Evolutionary conservation across 202 grass and related monocot species (phyloP), one percentile per base, ranked within the genome.

Genomic region (Dendrocalamus latiflorus): DNA sequence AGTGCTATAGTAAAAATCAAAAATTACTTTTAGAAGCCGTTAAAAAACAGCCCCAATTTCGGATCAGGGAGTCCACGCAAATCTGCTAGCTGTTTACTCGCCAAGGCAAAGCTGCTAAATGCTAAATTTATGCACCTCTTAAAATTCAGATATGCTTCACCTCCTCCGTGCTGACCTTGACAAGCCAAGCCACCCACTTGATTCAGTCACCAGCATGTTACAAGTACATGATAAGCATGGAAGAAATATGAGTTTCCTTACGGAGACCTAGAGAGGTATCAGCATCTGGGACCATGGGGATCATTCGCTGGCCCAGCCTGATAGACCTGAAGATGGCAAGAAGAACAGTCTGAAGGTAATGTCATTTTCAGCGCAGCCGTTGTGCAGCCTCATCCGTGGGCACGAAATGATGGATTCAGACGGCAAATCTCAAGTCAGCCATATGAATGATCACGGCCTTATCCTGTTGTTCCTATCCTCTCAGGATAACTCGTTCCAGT

Each of bases 301-400:
- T 69, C 33, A 25, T 36, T n/a, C 41, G 42, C 49, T 61, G 53
- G 13, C 38, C 74, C 74, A 22, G 28, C 49, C n/a, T 42, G 59
- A 63, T 16, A 30, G 55, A 64, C 83, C 76, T 75, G 54, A 75
- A 53, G 2, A 68, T 53, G 56, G 50, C 62, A 85, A 76, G 58
- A 65, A 44, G 42, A 77, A 57, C 43, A 60, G 9, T 59, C 38
- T 72, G 13, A 72, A 78, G 65, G 45, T 3, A 64, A 20, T 42
- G 80, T 70, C 75, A 25, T 57, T 83, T 87, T 90, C n/a, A n/a
- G n/a, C n/a, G n/a, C n/a, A n/a, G n/a, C n/a, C n/a, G n/a, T n/a
- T n/a, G n/a, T n/a, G n/a, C n/a, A n/a, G n/a, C n/a, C n/a, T n/a
- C n/a, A n/a, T n/a, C n/a, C n/a, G n/a, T n/a, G n/a, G n/a, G n/a